A percentile compares a stretch with the other conserved stretches of the same genome.
phyloP scores from a whole-genome alignment of 2,329 filamentous ascomycete species.

The Xylaria digitata region DNA sequence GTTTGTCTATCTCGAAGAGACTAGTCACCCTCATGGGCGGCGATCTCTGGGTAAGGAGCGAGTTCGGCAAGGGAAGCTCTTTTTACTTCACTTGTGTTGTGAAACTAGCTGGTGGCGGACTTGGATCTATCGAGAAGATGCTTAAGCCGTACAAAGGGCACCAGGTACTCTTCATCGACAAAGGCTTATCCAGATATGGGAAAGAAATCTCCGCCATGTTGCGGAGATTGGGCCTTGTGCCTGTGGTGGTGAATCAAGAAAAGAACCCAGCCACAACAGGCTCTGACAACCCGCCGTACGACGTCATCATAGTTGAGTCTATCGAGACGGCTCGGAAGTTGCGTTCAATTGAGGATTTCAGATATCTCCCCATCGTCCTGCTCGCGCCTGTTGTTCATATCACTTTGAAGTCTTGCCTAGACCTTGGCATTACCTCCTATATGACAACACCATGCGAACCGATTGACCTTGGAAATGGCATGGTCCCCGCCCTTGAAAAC shows the following conservation, averaged over 20 bases:
- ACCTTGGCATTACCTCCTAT: constrained; percentile 97
- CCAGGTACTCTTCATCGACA: constrained; percentile 93
- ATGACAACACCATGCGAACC: constrained; percentile 97
- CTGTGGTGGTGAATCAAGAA: constrained; percentile 85
- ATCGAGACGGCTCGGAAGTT: constrained; percentile 89
- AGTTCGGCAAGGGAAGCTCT: constrained; percentile 88
- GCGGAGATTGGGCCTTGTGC: constrained; percentile 79
- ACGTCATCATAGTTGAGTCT: constrained; percentile 95
- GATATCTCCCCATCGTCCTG: constrained; percentile 95
- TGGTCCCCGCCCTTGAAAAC: constrained; percentile 95
- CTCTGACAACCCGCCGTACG: constrained; percentile 76
- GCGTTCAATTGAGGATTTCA: constrained; percentile 91
- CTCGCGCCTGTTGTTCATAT: constrained; percentile 90
- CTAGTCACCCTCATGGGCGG: constrained; percentile 97
- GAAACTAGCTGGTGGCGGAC: constrained; percentile 82
- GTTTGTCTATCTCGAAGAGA: constrained; percentile 93
- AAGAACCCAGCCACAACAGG: constrained; percentile 69
- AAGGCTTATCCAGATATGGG: constrained; percentile 82
- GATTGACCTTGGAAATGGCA: constrained; percentile 94
- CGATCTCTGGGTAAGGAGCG: constrained; percentile 94
- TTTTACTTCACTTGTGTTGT: constrained; percentile 98
- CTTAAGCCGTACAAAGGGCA: constrained; percentile 92
- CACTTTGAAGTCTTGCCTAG: constrained; percentile 90
- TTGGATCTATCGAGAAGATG: constrained; percentile 82
- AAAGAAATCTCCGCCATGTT: constrained; percentile 83